These are phyloP conservation scores for Paramecium caudatum DNA, from an alignment of 73 alveolate species.

Conservation along the genomic window DNA sequence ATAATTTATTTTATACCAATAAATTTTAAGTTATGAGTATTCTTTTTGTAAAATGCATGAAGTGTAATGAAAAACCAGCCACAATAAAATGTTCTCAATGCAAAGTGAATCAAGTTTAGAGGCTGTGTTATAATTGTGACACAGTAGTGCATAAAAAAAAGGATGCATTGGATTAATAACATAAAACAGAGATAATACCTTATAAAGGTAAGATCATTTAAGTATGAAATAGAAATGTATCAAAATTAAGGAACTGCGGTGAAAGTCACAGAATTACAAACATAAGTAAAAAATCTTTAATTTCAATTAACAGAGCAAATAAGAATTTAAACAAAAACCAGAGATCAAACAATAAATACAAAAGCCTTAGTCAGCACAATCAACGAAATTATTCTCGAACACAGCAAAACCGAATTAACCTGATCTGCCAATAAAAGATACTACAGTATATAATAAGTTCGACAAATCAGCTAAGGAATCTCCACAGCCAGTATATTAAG, in stretches of 20 bases:
- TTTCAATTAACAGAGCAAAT: constrained; percentile 5
- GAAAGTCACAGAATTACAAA: not conserved
- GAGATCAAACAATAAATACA: not conserved
- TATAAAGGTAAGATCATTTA: not conserved
- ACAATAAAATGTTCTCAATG: not conserved
- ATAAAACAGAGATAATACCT: not conserved
- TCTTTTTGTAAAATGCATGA: not conserved
- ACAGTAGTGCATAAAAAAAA: constrained; percentile 2
- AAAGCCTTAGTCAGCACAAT: not conserved
- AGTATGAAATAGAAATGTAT: constrained; percentile 36
- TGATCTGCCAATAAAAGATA: not conserved
- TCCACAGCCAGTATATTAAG: too few species aligned
- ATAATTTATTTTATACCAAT: not conserved
- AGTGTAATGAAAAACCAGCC: constrained; percentile 11
- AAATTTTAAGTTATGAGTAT: not conserved
- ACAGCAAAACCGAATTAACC: not conserved
- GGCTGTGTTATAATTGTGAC: constrained; percentile 32
- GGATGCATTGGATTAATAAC: constrained; percentile 1
- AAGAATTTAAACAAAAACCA: not conserved
- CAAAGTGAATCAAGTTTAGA: not conserved
- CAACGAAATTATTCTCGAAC: not conserved
- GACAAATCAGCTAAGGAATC: too few species aligned
- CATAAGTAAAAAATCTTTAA: not conserved
- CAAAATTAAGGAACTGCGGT: not conserved
- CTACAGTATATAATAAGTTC: too few species aligned